phyloP scores from a whole-genome alignment of 192 early-diverging fungal genomes.

The Dimargaris xerosporica region DNA sequence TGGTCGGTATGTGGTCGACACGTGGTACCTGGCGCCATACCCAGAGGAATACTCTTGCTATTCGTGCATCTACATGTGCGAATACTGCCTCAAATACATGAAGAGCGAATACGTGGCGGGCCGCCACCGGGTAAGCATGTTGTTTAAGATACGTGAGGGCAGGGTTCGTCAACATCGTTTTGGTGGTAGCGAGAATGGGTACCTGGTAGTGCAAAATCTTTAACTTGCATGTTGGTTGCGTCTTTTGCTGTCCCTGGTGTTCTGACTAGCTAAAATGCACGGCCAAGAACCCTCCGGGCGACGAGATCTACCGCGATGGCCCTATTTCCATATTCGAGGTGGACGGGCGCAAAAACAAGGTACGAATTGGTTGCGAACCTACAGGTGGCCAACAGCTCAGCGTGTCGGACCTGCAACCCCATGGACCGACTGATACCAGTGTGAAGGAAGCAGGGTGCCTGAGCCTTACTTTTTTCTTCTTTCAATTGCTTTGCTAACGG shows the following conservation, averaged over 20 bases:
- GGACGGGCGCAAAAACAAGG: slow-evolving; percentile 91
- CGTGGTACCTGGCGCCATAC: slow-evolving; percentile 93
- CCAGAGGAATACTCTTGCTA: slow-evolving; percentile 89
- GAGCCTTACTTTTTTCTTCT: too few relatives aligned
- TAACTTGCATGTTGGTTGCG: neutral
- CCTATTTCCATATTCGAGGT: slow-evolving; percentile 86
- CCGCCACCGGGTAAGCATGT: slow-evolving; percentile 48
- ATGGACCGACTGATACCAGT: too few relatives aligned
- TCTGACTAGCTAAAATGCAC: slow-evolving; percentile 48
- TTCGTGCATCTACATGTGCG: slow-evolving; percentile 74
- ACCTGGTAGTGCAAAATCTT: neutral
- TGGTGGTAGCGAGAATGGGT: neutral
- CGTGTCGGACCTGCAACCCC: too few relatives aligned
- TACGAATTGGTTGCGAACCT: slow-evolving; percentile 12
- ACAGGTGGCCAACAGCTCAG: too few relatives aligned
- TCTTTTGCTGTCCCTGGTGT: neutral
- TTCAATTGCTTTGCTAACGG: too few relatives aligned
- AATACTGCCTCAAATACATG: slow-evolving; percentile 97
- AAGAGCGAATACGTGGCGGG: slow-evolving; percentile 69
- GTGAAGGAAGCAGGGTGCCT: too few relatives aligned
- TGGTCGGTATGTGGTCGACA: slow-evolving; percentile 71
- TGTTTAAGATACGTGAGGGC: neutral
- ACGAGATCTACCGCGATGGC: slow-evolving; percentile 91
- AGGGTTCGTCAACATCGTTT: neutral
- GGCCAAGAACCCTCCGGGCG: slow-evolving; percentile 76